phyloP scores from a whole-genome alignment of 257 asterid species.

The Plantago elongata region DNA sequence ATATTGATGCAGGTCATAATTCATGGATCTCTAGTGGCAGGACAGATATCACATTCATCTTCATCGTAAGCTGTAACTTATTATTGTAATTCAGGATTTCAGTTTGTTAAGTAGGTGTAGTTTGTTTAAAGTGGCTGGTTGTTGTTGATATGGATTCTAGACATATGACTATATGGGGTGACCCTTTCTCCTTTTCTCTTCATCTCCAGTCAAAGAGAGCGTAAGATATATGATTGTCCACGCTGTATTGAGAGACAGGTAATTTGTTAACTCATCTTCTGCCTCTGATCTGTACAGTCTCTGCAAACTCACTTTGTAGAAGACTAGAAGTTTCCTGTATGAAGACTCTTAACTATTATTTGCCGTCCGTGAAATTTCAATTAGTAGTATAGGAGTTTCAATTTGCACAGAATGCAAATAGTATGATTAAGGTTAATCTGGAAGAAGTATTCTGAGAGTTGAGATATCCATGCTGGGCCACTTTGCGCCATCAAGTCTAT shows the following conservation, averaged over 20 bases:
- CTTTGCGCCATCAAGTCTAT: not conserved
- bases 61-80: slow-evolving; percentile 35
- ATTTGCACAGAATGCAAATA: slow-evolving; percentile 9
- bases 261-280: not conserved
- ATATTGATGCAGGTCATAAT: slow-evolving; percentile 34
- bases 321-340: not conserved
- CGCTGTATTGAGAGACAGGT: slow-evolving; percentile 46
- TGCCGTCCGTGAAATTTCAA: slow-evolving; percentile 12
- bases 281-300: not conserved
- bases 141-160: not conserved
- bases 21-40: slow-evolving; percentile 28
- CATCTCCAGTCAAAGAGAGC: slow-evolving; percentile 41
- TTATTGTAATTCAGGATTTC: slow-evolving; percentile 5
- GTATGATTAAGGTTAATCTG: not conserved
- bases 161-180: slow-evolving; percentile 18
- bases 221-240: slow-evolving; percentile 45
- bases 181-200: slow-evolving; percentile 12
- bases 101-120: slow-evolving; percentile 4
- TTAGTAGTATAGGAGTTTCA: slow-evolving; percentile 6
- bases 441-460: slow-evolving; percentile 2
- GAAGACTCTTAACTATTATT: slow-evolving; percentile 6
- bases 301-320: slow-evolving; percentile 8
- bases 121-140: slow-evolving; percentile 3
- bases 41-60: slow-evolving; percentile 33
- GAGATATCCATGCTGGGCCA: not conserved